phyloP scores from a whole-genome alignment of 192 early-diverging fungal genomes.

The Diversispora epigaea region DNA sequence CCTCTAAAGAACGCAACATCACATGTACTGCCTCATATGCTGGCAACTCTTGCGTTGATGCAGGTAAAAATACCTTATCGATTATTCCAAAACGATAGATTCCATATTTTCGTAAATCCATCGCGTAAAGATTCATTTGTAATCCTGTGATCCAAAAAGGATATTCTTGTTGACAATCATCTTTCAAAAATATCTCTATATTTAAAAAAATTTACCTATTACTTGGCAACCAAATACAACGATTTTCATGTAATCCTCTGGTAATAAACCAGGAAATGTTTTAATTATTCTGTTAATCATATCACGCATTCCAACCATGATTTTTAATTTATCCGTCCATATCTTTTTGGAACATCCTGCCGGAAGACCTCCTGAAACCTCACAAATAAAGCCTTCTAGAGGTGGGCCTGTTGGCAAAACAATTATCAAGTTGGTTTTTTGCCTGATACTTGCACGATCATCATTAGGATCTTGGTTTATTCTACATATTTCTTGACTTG shows the following conservation, averaged over 20 bases:
- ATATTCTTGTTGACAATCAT: neutral
- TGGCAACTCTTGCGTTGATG: slow-evolving; percentile 10
- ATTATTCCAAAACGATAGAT: slow-evolving; percentile 26
- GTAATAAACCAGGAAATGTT: slow-evolving; percentile 13
- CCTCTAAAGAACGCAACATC: slow-evolving; percentile 29
- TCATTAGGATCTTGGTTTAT: slow-evolving; percentile 9
- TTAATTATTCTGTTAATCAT: slow-evolving; percentile 32
- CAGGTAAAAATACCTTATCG: slow-evolving; percentile 26
- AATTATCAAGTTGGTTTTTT: slow-evolving; percentile 23
- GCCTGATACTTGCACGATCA: neutral
- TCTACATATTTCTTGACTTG: neutral
- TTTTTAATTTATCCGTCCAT: slow-evolving; percentile 24
- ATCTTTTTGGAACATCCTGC: slow-evolving; percentile 23
- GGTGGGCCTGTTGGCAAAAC: slow-evolving; percentile 24
- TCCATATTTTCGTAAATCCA: slow-evolving; percentile 20
- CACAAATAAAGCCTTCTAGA: slow-evolving; percentile 28
- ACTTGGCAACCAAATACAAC: slow-evolving; percentile 30
- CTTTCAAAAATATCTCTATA: slow-evolving; percentile 11
- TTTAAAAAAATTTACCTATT: slow-evolving; percentile 19
- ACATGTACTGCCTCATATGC: slow-evolving; percentile 20
- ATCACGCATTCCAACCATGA: slow-evolving; percentile 26
- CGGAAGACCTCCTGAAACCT: slow-evolving; percentile 26
- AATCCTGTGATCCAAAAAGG: slow-evolving; percentile 24
- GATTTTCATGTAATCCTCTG: slow-evolving; percentile 27
- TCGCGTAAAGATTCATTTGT: slow-evolving; percentile 31